Evolutionary conservation across 257 asterid species (phyloP).

Genomic region (Salvia miltiorrhiza): DNA sequence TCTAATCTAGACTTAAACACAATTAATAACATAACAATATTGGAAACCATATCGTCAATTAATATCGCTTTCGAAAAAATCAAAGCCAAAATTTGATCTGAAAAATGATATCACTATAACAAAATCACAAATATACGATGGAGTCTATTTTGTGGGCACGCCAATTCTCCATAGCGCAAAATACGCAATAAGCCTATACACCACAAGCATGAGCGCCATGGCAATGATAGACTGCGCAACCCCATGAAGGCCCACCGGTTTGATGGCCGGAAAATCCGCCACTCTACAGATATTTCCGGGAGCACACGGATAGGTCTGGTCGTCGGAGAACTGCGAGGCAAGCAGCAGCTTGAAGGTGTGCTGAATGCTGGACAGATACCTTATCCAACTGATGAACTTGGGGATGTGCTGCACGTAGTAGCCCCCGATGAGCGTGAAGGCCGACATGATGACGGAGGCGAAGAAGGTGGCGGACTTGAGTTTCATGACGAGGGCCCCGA

Average conservation of each 20-base stretch:
- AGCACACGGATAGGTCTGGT: conserved; percentile 47
- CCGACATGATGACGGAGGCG: conserved; percentile 57
- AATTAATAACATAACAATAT: no score
- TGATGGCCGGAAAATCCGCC: conserved; percentile 49
- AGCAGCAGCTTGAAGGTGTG: conserved; percentile 56
- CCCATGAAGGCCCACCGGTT: conserved; percentile 49
- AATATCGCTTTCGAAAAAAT: no score
- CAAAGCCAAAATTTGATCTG: no score
- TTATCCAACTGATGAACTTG: conserved; percentile 53
- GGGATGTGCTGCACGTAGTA: conserved; percentile 62
- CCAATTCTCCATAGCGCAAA: conserved; percentile 73
- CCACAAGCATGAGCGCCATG: conserved; percentile 59
- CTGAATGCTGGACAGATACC: conserved; percentile 52
- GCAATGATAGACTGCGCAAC: conserved; percentile 27
- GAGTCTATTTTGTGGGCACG: conserved; percentile 34
- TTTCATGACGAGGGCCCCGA: conserved; percentile 68
- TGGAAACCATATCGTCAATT: no score
- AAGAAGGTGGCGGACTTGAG: conserved; percentile 43
- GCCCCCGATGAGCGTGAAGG: conserved; percentile 56
- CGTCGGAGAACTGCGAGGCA: conserved; percentile 40
- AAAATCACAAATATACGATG: neutral
- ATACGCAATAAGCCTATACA: conserved; percentile 65
- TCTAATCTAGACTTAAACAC: no score
- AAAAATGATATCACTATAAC: neutral
- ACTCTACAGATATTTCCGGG: conserved; percentile 38